These are phyloP conservation scores for Marvania coccoides DNA, from an alignment of 139 green algal genomes.

Conservation along the genomic window DNA sequence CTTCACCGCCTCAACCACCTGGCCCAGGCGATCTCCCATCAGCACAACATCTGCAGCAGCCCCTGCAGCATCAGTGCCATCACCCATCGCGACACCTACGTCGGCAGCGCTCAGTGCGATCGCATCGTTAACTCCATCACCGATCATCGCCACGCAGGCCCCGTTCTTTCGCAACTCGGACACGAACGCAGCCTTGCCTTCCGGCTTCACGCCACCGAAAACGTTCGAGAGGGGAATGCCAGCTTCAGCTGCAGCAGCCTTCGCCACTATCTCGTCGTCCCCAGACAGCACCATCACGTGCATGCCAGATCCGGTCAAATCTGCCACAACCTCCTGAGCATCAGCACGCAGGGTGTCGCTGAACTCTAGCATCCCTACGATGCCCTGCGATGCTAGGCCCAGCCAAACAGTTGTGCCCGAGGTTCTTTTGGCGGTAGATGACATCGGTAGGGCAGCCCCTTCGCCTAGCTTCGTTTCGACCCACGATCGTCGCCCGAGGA, in stretches of 20 bases:
- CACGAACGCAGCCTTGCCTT: constrained; percentile 42
- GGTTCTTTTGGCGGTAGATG: not conserved
- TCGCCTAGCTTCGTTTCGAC: constrained; percentile 24
- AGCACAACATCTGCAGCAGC: constrained; percentile 84
- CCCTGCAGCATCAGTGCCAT: constrained; percentile 64
- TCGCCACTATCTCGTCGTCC: constrained; percentile 52
- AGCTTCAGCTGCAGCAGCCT: constrained; percentile 42
- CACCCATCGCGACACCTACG: constrained; percentile 72
- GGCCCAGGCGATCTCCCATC: constrained; percentile 75
- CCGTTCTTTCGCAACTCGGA: constrained; percentile 30
- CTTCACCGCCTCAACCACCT: constrained; percentile 69
- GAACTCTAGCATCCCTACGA: constrained; percentile 58
- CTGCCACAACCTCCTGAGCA: constrained; percentile 39
- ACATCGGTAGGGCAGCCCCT: not conserved
- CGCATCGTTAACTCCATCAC: constrained; percentile 96
- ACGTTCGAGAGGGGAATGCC: constrained; percentile 37
- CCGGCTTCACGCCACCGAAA: constrained; percentile 36
- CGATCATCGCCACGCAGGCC: constrained; percentile 82
- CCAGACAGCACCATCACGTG: constrained; percentile 69
- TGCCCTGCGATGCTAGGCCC: constrained; percentile 39
- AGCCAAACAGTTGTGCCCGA: constrained; percentile 46
- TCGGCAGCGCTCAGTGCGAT: constrained; percentile 73
- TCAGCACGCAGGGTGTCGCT: constrained; percentile 63
- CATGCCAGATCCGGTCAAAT: constrained; percentile 54
- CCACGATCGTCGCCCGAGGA: constrained; percentile 65